phyloP scores from a whole-genome alignment of 768 basidiomycete genomes.

The Amanita rimosa region DNA sequence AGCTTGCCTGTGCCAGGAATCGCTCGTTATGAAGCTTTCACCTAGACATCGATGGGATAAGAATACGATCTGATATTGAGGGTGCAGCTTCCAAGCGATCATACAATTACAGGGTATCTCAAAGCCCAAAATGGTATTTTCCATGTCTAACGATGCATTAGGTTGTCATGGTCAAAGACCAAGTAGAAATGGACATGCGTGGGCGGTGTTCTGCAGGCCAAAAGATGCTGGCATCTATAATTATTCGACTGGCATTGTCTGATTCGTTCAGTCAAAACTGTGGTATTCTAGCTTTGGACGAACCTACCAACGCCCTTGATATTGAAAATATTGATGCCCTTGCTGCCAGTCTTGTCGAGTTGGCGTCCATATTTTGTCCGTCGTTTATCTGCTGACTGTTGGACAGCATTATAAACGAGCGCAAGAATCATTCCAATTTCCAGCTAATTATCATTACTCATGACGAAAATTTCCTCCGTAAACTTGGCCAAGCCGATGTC shows the following conservation, averaged over 20 bases:
- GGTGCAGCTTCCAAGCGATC: constrained; percentile 83
- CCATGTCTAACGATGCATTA: constrained; percentile 19
- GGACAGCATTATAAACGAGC: constrained; percentile 84
- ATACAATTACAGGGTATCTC: constrained; percentile 88
- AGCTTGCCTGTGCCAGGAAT: constrained; percentile 8
- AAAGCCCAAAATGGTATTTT: constrained; percentile 2
- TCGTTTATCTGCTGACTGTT: constrained; percentile 6
- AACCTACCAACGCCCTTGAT: constrained; percentile 96
- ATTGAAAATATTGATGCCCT: constrained; percentile 93
- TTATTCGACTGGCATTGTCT: constrained; percentile 92
- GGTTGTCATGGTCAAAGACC: constrained; percentile 99
- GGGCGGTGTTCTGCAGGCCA: constrained; percentile 97
- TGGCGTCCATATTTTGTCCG: constrained; percentile 18
- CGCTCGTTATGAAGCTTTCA: not conserved
- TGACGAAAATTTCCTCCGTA: constrained; percentile 89
- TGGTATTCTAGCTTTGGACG: constrained; percentile 94
- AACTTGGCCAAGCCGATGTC: constrained; percentile 83
- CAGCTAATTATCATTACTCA: constrained; percentile 97
- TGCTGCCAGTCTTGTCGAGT: constrained; percentile 88
- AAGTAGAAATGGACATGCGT: constrained; percentile 99
- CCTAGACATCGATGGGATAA: constrained; percentile 94
- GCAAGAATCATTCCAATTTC: constrained; percentile 83
- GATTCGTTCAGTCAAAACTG: constrained; percentile 98
- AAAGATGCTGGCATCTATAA: constrained; percentile 97
- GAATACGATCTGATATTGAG: constrained; percentile 89